Evolutionary conservation across 1,139 yeast species (phyloP).

Genomic region (Hemisphaericaspora subhashii): DNA sequence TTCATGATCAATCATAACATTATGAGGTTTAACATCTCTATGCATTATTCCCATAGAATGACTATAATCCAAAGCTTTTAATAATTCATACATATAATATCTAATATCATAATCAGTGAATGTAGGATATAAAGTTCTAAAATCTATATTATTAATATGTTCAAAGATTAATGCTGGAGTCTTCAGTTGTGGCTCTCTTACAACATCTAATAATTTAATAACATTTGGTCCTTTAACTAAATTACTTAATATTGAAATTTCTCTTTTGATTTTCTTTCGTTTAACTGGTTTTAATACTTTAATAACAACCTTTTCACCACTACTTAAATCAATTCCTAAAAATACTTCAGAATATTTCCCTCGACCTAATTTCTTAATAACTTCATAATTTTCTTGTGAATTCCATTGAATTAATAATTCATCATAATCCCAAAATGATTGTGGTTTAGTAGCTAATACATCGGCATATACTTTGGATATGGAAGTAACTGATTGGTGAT

Average conservation of each 20-base stretch:
- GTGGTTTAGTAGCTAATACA: constrained; percentile 44
- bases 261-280: constrained; percentile 93
- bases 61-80: constrained; percentile 87
- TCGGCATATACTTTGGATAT: constrained; percentile 46
- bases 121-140: constrained; percentile 87
- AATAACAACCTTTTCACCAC: constrained; percentile 62
- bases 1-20: constrained; percentile 95
- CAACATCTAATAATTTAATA: constrained; percentile 77
- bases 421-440: constrained; percentile 50
- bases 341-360: constrained; percentile 53
- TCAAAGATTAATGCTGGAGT: constrained; percentile 95
- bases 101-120: constrained; percentile 81
- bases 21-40: constrained; percentile 97
- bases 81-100: constrained; percentile 83
- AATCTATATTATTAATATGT: constrained; percentile 86
- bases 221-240: constrained; percentile 86
- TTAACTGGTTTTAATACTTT: constrained; percentile 97
- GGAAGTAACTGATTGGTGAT: constrained; percentile 23
- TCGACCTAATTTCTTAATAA: constrained; percentile 46
- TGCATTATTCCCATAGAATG: constrained; percentile 99
- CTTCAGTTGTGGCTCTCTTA: constrained; percentile 85
- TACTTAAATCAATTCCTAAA: constrained; percentile 35
- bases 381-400: constrained; percentile 48
- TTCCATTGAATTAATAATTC: constrained; percentile 47
- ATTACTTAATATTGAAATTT: constrained; percentile 88